Evolutionary conservation across 108 stramenopile species (phyloP), one percentile per base, ranked within the genome.

Genomic region (Cyclotella kingstonii): DNA sequence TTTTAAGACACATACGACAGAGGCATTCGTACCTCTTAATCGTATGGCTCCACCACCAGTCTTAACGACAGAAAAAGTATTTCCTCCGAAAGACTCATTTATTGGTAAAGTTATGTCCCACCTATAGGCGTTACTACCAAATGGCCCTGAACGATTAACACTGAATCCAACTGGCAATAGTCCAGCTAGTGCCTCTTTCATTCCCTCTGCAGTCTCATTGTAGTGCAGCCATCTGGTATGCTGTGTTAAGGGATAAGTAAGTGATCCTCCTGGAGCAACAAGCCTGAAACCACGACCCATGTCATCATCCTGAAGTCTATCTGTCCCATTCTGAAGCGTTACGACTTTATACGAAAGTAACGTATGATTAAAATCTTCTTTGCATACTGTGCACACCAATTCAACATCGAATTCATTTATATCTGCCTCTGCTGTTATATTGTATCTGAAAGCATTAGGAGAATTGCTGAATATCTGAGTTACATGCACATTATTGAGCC

Each of bases 21-120:
- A 60, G 15, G 66, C 57, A 45, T 73, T 73, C 2, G 2, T 26
- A 5, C 66, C 72, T 19, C 27, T 51, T 35, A 67, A 23, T 33
- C 50, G 36, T 6, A 72, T 54, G 10, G 63, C 56, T 30, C 63
- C 70, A 35, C 70, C 70, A 14, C 60, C 67, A 22, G 45, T 34
- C 17, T 51, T 22, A 3, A 77, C 57, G 1, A 73, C 66, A 52
- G 34, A 47, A 39, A 66, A 39, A 18, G 72, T 67, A 28, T 73
- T 39, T 9, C 72, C 72, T 22, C 49, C 38, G 41, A 59, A 73
- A 0, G 65, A 43, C 22, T 41, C 38, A 22, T 26, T 59, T 29
- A 51, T 67, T 48, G 70, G 58, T 14, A 76, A 43, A 12, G 61
- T 55, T 17, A 80, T 68, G 11, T 66, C 41, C 79, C 79, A 80